Base-by-base conservation (phyloP, 352 stramenopile genomes). In the Thraustochytrium striatum region DNA sequence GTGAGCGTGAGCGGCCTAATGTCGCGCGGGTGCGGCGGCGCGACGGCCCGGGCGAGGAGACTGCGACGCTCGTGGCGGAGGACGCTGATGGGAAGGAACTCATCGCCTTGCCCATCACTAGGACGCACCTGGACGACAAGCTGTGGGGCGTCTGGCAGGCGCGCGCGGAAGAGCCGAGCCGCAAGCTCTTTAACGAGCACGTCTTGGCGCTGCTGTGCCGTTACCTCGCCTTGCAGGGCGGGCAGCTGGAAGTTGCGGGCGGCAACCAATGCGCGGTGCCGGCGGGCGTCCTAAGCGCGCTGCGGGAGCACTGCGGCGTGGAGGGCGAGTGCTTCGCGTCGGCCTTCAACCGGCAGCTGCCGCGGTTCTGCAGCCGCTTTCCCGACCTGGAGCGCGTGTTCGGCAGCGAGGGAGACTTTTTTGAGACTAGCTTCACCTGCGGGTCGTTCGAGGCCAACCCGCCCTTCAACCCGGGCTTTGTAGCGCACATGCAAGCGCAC, bases 311-410 rank as follows among this genome's bases (percentile, higher is more conserved):
- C 59, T 94, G 95, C 72, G 88, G 88, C 41, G 92, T 89, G 78
- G 82, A 87, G 53, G 93, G 95, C 87, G 92, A 97, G 84, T 97
- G 92, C 84, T 97, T 97, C 65, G 92, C 91, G n/a, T 95, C 89
- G 52, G 91, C 92, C 28, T 83, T 97, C 68, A 97, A 97, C 85
- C 90, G 85, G 50, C 89, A 90, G 38, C 96, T 95, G 85, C 87
- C 83, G 13, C 89, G 87, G 59, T 96, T 95, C 81, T 95, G 92
- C 85, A 95, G 88, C 44, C 91, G 91, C 2, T 96, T 96, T 79
- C 72, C 88, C 13, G 92, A 96, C 82, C 92, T 89, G 11, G 92
- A 97, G 81, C 69, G 78, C 36, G 82, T 84, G n/a, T 97, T 97
- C 81, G 92, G 92, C 44, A 94, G 89, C 68, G 85, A 92, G 57